Evolutionary conservation across 306 rosid genomes (phyloP), one percentile per base, ranked within the genome.

Genomic region (Cicer judaicum): DNA sequence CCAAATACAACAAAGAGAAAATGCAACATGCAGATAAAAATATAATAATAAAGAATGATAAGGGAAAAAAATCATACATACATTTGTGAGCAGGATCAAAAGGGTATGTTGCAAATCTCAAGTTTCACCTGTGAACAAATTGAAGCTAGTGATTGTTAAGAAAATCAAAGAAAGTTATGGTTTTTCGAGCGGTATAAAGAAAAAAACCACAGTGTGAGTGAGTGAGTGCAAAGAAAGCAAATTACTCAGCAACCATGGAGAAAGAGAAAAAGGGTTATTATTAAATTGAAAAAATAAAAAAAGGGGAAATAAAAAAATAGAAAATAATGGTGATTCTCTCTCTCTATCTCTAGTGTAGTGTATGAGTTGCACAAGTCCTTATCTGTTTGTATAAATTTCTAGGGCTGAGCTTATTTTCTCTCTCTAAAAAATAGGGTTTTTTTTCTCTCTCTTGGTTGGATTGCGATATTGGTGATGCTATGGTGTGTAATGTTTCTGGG

Each of bases 351-450:
- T 24, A 43, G 46, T 43, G 15, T 68, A 46, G 74, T 78, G 76
- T 74, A 79, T 54, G 73, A 68, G 88, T 88, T 65, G 85, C 93
- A 87, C 61, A 76, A 72, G 92, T 87, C 90, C 89, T 82, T 87
- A 87, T 91, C 96, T 79, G 61, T 73, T 80, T 88, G 87, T 88
- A 78, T 70, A 70, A 15, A 75, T 79, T 84, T 85, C 79, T 75
- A 86, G 91, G 85, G 78, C 83, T 78, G 19, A 59, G 55, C 52
- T 72, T 61, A 40, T 7, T 81, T 40, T 68, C 84, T 75, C 81
- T 79, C 80, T 79, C 75, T 79, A 59, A 21, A 65, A 66, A 78
- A 59, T 68, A 76, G 7, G 19, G 21, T 49, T 66, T 49, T 61
- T 44, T 54, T 56, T 78, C 73, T 61, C 82, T 70, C 72, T 55